phyloP scores from a whole-genome alignment of 352 stramenopile genomes.

The Phytophthora vignae region DNA sequence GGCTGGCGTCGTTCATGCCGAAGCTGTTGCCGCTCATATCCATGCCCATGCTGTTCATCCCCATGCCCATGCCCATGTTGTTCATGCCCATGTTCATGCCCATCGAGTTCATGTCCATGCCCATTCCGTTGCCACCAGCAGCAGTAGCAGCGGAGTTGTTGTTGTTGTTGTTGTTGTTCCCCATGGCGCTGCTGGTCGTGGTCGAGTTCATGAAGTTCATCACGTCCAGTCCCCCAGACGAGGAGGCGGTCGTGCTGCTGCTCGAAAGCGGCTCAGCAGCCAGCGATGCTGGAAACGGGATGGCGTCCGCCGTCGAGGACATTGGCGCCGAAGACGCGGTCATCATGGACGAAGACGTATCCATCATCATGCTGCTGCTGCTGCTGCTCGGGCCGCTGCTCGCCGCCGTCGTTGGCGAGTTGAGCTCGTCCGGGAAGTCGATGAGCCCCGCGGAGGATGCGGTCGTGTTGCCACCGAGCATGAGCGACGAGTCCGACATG shows the following conservation, averaged over 20 bases:
- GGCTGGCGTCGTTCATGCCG: constrained; percentile 58
- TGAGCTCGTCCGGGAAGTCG: constrained; percentile 89
- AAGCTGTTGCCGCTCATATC: constrained; percentile 68
- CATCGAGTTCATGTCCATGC: constrained; percentile 44
- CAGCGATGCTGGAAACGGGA: constrained; percentile 80
- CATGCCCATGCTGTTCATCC: constrained; percentile 63
- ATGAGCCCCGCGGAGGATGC: constrained; percentile 65
- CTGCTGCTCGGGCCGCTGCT: constrained; percentile 23
- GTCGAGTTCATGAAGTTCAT: constrained; percentile 50
- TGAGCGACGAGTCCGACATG: constrained; percentile 65
- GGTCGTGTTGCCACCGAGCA: constrained; percentile 38
- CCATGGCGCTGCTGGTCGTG: constrained; percentile 35
- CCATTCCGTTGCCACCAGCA: constrained; percentile 33
- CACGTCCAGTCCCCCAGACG: constrained; percentile 53
- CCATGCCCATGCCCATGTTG: constrained; percentile 60
- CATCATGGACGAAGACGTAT: constrained; percentile 43
- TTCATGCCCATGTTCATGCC: constrained; percentile 42
- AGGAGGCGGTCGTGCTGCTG: constrained; percentile 43
- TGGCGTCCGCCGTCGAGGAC: constrained; percentile 55
- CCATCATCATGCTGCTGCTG: constrained; percentile 29
- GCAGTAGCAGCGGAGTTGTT: not conserved
- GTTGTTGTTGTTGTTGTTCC: constrained; percentile 10
- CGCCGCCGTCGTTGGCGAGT: constrained; percentile 56
- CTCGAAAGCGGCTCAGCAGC: constrained; percentile 61
- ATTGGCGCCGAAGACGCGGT: constrained; percentile 39